These are phyloP conservation scores for Nemania serpens DNA, from an alignment of 2,329 filamentous ascomycete genomes.

Conservation along the genomic window DNA sequence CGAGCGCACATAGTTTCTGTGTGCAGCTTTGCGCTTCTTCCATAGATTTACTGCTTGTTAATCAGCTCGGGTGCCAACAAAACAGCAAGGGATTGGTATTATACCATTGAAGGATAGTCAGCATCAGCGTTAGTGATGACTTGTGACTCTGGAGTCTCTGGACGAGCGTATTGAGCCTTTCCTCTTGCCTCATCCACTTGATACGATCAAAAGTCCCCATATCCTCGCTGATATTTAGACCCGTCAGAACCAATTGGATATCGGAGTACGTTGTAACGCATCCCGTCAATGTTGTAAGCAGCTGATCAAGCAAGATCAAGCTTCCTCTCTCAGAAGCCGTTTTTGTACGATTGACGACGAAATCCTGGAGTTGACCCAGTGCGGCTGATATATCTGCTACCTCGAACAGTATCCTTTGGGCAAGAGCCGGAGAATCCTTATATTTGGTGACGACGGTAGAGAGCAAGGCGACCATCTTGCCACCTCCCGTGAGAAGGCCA, in stretches of 20 bases:
- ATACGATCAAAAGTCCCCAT: conserved; percentile 3
- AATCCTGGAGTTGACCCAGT: conserved; percentile 1
- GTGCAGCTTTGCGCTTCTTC: conserved; percentile 9
- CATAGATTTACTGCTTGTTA: not conserved
- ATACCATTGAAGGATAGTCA: conserved; percentile 16
- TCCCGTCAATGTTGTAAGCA: conserved; percentile 6
- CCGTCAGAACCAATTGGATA: not conserved
- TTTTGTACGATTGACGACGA: not conserved
- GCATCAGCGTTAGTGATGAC: conserved; percentile 10
- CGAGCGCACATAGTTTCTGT: conserved; percentile 1
- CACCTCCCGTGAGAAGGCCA: conserved; percentile 2
- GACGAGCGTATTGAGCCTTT: not conserved
- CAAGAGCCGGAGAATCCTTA: not conserved
- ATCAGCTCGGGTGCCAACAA: not conserved
- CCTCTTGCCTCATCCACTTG: conserved; percentile 5
- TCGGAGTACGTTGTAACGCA: conserved; percentile 14
- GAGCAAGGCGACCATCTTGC: not conserved
- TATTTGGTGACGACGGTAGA: not conserved
- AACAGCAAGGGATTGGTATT: not conserved
- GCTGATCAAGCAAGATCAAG: conserved; percentile 1
- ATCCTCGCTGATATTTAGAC: conserved; percentile 2
- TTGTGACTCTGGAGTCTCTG: conserved; percentile 7
- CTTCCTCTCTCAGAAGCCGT: not conserved
- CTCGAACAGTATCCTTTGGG: conserved; percentile 1
- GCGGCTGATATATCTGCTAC: conserved; percentile 8